phyloP scores from a whole-genome alignment of 139 green algal genomes.

The Desmodesmus armatus region DNA sequence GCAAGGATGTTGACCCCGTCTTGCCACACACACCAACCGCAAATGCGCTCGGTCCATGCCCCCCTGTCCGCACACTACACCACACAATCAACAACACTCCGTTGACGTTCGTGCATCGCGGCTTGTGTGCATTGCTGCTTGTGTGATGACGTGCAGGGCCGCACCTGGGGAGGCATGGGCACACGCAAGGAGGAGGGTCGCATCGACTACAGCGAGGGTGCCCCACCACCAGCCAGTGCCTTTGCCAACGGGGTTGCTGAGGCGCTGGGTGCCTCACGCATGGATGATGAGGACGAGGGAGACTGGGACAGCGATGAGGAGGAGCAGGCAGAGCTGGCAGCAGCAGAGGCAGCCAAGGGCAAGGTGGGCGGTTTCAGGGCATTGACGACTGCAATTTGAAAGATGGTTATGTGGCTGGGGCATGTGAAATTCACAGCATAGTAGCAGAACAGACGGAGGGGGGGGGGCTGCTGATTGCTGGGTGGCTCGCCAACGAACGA shows the following conservation, averaged over 20 bases:
- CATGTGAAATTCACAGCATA: too few relatives aligned
- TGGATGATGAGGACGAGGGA: constrained; percentile 63
- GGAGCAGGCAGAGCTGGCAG: constrained; percentile 53
- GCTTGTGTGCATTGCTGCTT: background rate
- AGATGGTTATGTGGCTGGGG: too few relatives aligned
- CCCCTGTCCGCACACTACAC: too few relatives aligned
- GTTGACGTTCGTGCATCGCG: background rate
- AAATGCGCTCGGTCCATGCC: too few relatives aligned
- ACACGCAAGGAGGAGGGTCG: constrained; percentile 10
- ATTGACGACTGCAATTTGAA: too few relatives aligned
- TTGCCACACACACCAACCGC: too few relatives aligned
- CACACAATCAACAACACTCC: too few relatives aligned
- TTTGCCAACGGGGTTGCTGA: constrained; percentile 21
- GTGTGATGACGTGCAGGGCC: constrained; percentile 35
- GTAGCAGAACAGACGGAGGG: too few relatives aligned
- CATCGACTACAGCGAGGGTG: constrained; percentile 58
- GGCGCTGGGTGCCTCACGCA: constrained; percentile 49
- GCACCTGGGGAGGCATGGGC: constrained; percentile 53
- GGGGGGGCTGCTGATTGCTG: too few relatives aligned
- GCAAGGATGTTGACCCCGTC: too few relatives aligned
- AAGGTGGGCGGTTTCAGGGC: constrained; percentile 47
- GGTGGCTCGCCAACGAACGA: constrained; percentile 62
- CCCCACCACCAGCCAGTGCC: constrained; percentile 15
- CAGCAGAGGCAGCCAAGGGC: constrained; percentile 41
- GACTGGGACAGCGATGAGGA: constrained; percentile 53